Conservation (phyloP, 768 basidiomycete genomes). For the Kockovaella imperatae region DNA sequence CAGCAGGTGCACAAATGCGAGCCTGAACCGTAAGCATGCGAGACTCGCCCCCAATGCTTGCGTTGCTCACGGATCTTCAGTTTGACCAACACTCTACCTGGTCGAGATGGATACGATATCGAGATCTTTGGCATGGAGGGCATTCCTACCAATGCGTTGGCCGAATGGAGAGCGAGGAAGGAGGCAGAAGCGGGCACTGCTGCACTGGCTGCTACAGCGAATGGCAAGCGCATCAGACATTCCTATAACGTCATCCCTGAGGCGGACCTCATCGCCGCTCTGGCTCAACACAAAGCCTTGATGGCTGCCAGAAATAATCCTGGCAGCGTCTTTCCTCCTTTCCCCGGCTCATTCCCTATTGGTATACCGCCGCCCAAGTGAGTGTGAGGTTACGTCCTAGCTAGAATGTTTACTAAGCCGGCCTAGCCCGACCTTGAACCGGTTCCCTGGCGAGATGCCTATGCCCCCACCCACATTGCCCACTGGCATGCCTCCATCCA, state of each 20-base stretch:
- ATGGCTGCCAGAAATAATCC: slow-evolving; percentile 58
- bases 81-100: slow-evolving; percentile 92
- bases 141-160: slow-evolving; percentile 85
- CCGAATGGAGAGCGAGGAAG: slow-evolving; percentile 91
- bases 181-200: slow-evolving; percentile 81
- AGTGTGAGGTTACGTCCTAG: too few species aligned
- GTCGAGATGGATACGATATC: slow-evolving; percentile 93
- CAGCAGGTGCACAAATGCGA: slow-evolving; percentile 99
- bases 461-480: slow-evolving; percentile 16
- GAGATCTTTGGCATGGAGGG: slow-evolving; percentile 99
- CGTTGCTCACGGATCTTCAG: slow-evolving; percentile 51
- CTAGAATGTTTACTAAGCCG: slow-evolving; percentile 46
- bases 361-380: slow-evolving; percentile 43
- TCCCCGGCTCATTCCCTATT: slow-evolving; percentile 31
- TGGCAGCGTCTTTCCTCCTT: slow-evolving; percentile 16
- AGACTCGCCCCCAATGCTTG: not conserved
- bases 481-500: slow-evolving; percentile 3
- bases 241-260: slow-evolving; percentile 71
- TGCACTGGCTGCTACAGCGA: slow-evolving; percentile 24
- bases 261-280: slow-evolving; percentile 72
- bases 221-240: slow-evolving; percentile 60
- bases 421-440: slow-evolving; percentile 47
- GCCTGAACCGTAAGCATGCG: slow-evolving; percentile 64
- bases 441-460: slow-evolving; percentile 54
- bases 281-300: slow-evolving; percentile 80